phyloP scores from a whole-genome alignment of 2,329 filamentous ascomycete genomes.

The Nannizziopsis arthrosporioides region DNA sequence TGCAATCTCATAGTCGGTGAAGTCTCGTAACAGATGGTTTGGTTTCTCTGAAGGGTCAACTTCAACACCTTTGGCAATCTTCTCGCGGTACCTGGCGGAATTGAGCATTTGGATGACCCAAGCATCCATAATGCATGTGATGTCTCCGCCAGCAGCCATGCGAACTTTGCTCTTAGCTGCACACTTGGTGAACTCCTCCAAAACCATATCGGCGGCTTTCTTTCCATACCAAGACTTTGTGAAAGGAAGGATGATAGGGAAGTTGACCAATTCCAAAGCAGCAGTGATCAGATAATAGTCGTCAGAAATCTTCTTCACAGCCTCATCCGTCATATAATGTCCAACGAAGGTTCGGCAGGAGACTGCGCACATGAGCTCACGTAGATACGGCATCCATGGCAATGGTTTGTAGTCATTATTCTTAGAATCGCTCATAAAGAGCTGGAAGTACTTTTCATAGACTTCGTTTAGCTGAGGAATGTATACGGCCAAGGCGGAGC shows the following conservation, averaged over 20 bases:
- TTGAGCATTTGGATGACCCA: conserved; percentile 86
- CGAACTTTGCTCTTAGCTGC: conserved; percentile 86
- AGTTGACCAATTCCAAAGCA: conserved; percentile 93
- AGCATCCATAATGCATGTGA: conserved; percentile 88
- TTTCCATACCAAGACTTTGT: conserved; percentile 97
- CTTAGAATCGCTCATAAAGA: conserved; percentile 64
- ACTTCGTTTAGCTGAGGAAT: conserved; percentile 87
- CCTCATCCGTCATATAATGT: conserved; percentile 82
- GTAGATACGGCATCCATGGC: conserved; percentile 84
- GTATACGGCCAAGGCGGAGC: conserved; percentile 74
- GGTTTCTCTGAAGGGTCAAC: conserved; percentile 69
- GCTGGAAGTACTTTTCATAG: conserved; percentile 74
- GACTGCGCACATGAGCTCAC: conserved; percentile 87
- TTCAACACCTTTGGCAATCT: conserved; percentile 58
- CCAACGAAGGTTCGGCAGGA: conserved; percentile 96
- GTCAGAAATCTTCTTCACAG: conserved; percentile 86
- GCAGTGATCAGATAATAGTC: conserved; percentile 96
- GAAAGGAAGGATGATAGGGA: conserved; percentile 89
- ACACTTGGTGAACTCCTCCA: conserved; percentile 80
- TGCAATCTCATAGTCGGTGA: conserved; percentile 80
- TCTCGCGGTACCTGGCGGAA: conserved; percentile 69
- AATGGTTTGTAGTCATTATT: conserved; percentile 60
- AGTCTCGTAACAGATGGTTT: conserved; percentile 66
- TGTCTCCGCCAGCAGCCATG: conserved; percentile 75
- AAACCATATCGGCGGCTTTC: conserved; percentile 84